Evolutionary conservation across 441 rosid species (phyloP).

Genomic region (Brassica balearica): DNA sequence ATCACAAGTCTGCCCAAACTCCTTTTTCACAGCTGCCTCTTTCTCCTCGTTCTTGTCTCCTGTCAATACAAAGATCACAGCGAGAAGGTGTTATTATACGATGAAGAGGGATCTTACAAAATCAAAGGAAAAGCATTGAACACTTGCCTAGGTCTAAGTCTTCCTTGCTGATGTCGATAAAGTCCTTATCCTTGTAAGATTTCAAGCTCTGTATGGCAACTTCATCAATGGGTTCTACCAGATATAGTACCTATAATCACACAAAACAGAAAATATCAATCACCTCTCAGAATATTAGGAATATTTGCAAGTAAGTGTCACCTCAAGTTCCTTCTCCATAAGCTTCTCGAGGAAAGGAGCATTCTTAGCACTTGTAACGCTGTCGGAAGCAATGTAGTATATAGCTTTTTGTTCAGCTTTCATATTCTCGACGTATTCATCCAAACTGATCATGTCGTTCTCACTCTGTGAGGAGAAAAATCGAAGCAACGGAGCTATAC

Average conservation of each 20-base stretch:
- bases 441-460: constrained; percentile 89
- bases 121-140: not conserved
- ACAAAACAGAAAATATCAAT: constrained; percentile 22
- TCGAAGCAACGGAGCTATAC: constrained; percentile 87
- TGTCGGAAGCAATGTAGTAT: constrained; percentile 88
- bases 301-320: constrained; percentile 13
- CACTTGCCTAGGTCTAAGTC: constrained; percentile 88
- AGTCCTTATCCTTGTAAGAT: constrained; percentile 91
- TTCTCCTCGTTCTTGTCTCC: constrained; percentile 93
- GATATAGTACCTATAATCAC: constrained; percentile 64
- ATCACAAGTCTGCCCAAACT: constrained; percentile 89
- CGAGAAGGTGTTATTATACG: constrained; percentile 23
- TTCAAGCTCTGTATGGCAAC: constrained; percentile 92
- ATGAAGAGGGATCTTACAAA: constrained; percentile 2
- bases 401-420: constrained; percentile 93
- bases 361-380: constrained; percentile 81
- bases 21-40: constrained; percentile 78
- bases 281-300: constrained; percentile 30
- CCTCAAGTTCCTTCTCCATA: constrained; percentile 86
- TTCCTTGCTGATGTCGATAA: constrained; percentile 95
- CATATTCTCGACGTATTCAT: constrained; percentile 97
- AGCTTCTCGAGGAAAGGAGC: constrained; percentile 97
- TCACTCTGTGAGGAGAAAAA: constrained; percentile 97
- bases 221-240: constrained; percentile 96
- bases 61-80: constrained; percentile 41